These are phyloP conservation scores for Colletotrichum salicis DNA, from an alignment of 2,329 filamentous ascomycete species.

Conservation along the genomic window DNA sequence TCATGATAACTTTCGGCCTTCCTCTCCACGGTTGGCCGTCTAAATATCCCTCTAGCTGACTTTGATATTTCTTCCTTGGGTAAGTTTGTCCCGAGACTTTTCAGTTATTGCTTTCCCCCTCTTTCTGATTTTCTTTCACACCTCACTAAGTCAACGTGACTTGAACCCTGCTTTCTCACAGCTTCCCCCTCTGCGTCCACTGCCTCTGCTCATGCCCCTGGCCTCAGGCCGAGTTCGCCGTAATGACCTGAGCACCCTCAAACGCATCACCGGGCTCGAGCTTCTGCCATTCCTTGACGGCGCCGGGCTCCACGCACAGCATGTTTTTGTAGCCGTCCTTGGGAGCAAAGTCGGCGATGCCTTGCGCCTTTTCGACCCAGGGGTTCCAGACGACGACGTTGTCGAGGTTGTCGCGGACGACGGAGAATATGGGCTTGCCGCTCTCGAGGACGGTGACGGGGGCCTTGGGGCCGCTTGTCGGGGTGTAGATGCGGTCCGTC, in stretches of 20 bases:
- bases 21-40: constrained; percentile 1
- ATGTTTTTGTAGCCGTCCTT: constrained; percentile 92
- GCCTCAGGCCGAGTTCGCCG: constrained; percentile 13
- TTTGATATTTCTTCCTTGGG: neutral
- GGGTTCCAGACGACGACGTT: constrained; percentile 98
- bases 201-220: neutral
- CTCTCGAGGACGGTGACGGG: constrained; percentile 70
- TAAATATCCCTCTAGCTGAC: constrained; percentile 17
- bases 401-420: constrained; percentile 84
- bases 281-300: constrained; percentile 83
- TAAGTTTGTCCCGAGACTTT: neutral
- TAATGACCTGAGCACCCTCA: constrained; percentile 69
- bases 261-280: constrained; percentile 81
- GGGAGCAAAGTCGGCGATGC: constrained; percentile 87
- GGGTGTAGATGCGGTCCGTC: constrained; percentile 89
- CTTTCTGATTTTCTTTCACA: neutral
- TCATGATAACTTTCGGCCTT: constrained; percentile 13
- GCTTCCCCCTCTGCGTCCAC: neutral
- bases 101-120: neutral
- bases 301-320: constrained; percentile 93
- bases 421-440: constrained; percentile 73
- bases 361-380: constrained; percentile 84
- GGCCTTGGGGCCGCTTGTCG: constrained; percentile 67
- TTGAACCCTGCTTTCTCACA: neutral
- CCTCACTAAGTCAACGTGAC: neutral